These are phyloP conservation scores for Myriosclerotinia curreyana DNA, from an alignment of 2,329 filamentous ascomycete genomes.

Conservation along the genomic window DNA sequence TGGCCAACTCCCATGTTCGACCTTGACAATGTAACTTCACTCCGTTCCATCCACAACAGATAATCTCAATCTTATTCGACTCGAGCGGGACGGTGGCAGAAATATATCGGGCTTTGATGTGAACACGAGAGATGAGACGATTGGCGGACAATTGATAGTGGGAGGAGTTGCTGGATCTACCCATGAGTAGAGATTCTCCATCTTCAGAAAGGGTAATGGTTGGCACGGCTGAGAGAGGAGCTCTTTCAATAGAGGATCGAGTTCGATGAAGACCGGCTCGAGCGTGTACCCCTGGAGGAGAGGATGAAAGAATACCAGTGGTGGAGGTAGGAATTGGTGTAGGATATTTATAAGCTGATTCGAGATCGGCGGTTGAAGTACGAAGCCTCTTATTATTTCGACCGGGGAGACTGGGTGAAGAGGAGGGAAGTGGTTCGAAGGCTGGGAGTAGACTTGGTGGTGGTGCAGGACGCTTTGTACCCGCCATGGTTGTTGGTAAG, in stretches of 20 bases:
- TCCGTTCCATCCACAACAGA: constrained; percentile 95
- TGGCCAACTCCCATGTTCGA: constrained; percentile 77
- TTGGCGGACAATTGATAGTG: constrained; percentile 92
- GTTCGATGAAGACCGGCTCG: constrained; percentile 57
- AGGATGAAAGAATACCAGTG: constrained; percentile 85
- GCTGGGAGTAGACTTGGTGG: constrained; percentile 73
- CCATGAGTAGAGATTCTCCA: constrained; percentile 81
- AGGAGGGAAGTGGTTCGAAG: constrained; percentile 78
- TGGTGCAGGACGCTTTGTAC: constrained; percentile 61
- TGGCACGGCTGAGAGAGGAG: constrained; percentile 80
- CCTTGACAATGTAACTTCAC: constrained; percentile 89
- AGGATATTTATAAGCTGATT: constrained; percentile 64
- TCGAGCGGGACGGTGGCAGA: constrained; percentile 64
- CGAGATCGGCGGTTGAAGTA: constrained; percentile 42
- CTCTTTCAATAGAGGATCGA: constrained; percentile 64
- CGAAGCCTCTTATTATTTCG: constrained; percentile 65
- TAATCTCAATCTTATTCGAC: constrained; percentile 77
- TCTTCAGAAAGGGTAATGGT: constrained; percentile 75
- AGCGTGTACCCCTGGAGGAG: constrained; percentile 60
- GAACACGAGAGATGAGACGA: constrained; percentile 87
- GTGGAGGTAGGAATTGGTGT: constrained; percentile 93
- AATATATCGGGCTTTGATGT: constrained; percentile 84
- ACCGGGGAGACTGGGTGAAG: constrained; percentile 68
- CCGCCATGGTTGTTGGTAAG: constrained; percentile 40
- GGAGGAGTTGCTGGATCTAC: constrained; percentile 91